phyloP scores from a whole-genome alignment of 768 basidiomycete genomes.

The Kwoniella dejecticola region DNA sequence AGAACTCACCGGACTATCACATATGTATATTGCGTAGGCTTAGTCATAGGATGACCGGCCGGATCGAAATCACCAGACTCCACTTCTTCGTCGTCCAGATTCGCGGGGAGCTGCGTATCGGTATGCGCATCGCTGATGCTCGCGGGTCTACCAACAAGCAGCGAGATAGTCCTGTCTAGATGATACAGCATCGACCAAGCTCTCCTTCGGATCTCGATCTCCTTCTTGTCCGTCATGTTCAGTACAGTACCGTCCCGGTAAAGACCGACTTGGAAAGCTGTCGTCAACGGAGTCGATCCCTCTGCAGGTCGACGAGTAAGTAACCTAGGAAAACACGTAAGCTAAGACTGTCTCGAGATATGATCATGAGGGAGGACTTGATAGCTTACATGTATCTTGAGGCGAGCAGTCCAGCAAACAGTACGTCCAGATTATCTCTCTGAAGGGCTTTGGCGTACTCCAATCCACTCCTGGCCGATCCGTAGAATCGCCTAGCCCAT shows the following conservation, averaged over 20 bases:
- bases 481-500: slow-evolving; percentile 56
- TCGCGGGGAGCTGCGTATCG: slow-evolving; percentile 55
- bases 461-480: slow-evolving; percentile 49
- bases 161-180: slow-evolving; percentile 55
- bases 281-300: slow-evolving; percentile 56
- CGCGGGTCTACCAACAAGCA: slow-evolving; percentile 56
- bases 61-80: slow-evolving; percentile 52
- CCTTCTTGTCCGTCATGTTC: slow-evolving; percentile 53
- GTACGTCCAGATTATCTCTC: slow-evolving; percentile 55
- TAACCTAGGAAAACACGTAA: slow-evolving; percentile 35
- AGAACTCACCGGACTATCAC: slow-evolving; percentile 50
- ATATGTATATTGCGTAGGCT: slow-evolving; percentile 55
- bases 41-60: slow-evolving; percentile 53
- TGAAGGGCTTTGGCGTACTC: slow-evolving; percentile 56
- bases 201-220: slow-evolving; percentile 55
- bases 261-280: slow-evolving; percentile 56
- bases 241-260: slow-evolving; percentile 56
- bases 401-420: slow-evolving; percentile 55
- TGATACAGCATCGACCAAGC: slow-evolving; percentile 56
- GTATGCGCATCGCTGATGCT: slow-evolving; percentile 55
- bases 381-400: slow-evolving; percentile 56
- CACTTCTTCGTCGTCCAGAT: slow-evolving; percentile 56
- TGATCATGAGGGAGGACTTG: neutral
- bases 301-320: slow-evolving; percentile 56
- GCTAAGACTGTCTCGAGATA: too few relatives aligned